These are phyloP conservation scores for Fusarium solani-melongenae DNA, from an alignment of 2,329 filamentous ascomycete species.

Conservation along the genomic window DNA sequence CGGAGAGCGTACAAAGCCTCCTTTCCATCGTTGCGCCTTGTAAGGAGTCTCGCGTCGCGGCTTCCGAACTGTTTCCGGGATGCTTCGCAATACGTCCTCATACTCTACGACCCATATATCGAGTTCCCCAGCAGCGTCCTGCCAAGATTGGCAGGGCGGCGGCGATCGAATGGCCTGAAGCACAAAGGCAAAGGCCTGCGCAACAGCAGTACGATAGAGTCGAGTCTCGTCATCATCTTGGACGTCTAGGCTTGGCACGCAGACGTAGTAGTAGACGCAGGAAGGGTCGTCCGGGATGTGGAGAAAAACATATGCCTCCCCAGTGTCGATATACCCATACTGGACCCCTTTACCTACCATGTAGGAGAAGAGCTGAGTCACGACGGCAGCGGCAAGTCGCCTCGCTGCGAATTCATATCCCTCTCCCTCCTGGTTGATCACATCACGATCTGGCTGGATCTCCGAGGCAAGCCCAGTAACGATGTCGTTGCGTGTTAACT, in stretches of 20 bases:
- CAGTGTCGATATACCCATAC: background rate
- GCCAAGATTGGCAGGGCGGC: constrained; percentile 40
- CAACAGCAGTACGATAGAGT: background rate
- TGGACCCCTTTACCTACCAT: background rate
- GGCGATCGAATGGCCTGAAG: background rate
- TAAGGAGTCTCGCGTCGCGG: constrained; percentile 18
- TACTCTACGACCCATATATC: constrained; percentile 50
- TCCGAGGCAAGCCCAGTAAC: background rate
- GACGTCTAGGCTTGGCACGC: background rate
- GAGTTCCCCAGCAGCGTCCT: constrained; percentile 44
- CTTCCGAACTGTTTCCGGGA: constrained; percentile 37
- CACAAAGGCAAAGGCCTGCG: background rate
- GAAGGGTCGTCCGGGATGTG: background rate
- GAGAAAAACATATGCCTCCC: background rate
- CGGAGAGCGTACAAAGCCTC: constrained; percentile 45
- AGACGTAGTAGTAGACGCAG: background rate
- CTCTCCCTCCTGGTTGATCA: constrained; percentile 48
- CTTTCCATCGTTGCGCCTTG: constrained; percentile 44
- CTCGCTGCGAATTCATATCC: constrained; percentile 44
- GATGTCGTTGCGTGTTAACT: background rate
- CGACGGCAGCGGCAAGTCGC: background rate
- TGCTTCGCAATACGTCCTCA: constrained; percentile 43
- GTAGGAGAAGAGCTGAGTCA: background rate
- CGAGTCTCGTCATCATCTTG: background rate
- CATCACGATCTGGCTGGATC: constrained; percentile 31